Evolutionary conservation across 352 stramenopile genomes (phyloP).

Genomic region (Thraustochytrium sp.): DNA sequence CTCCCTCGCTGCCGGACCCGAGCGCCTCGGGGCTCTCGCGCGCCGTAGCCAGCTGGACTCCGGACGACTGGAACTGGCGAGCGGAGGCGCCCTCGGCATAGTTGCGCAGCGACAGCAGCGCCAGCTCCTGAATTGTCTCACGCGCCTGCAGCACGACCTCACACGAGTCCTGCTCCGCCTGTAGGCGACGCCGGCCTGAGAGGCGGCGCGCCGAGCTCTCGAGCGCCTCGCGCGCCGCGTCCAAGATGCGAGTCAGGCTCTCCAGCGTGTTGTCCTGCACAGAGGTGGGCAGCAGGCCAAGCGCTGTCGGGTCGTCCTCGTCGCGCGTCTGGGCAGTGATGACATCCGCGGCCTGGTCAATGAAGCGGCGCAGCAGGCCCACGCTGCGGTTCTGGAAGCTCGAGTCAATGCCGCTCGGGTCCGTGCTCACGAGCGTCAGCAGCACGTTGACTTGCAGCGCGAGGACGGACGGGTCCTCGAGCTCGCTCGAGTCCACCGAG

Average conservation of each 20-base stretch:
- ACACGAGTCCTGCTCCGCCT: background rate
- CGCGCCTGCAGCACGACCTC: background rate
- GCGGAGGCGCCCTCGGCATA: background rate
- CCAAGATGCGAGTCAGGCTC: background rate
- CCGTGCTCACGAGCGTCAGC: background rate
- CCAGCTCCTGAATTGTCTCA: background rate
- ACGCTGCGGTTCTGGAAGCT: background rate
- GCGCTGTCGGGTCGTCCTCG: background rate
- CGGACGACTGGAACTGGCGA: background rate
- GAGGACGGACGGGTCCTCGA: background rate
- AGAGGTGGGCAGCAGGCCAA: background rate
- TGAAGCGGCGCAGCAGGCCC: background rate
- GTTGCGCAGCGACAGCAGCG: background rate
- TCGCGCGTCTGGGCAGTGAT: background rate
- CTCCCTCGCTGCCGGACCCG: background rate
- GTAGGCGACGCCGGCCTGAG: background rate
- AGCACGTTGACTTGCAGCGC: slow-evolving; percentile 4
- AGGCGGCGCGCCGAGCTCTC: background rate
- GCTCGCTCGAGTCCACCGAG: background rate
- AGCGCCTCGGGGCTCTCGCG: background rate
- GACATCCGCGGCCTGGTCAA: background rate
- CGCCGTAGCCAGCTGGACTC: background rate
- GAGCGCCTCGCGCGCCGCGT: background rate
- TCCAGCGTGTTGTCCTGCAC: slow-evolving; percentile 14
- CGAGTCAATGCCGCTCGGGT: background rate